Evolutionary conservation across 1,139 yeast species (phyloP), one percentile per base, ranked within the genome.

Genomic region (Kodamaea sp.): DNA sequence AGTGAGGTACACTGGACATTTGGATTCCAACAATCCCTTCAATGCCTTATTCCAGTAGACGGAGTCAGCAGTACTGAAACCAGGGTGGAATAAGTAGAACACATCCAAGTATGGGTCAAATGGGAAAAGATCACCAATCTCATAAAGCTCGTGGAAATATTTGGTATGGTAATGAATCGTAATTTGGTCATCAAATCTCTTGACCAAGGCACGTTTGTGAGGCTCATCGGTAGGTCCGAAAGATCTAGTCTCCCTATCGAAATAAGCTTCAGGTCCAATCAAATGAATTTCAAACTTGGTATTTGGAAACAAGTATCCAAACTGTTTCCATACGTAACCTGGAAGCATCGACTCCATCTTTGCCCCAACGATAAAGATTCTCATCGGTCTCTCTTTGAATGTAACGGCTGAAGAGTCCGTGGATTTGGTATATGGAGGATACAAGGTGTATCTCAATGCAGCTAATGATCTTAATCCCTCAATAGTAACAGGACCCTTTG

Each of bases 21-120:
- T 92, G 33, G 96, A 83, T 46, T 92, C 97, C 43, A 92, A 69
- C 46, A 92, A 68, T 1, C 94, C 96, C 38, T 88, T 88, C 49
- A 92, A 68, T 0, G 96, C 75, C 58, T 84, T 82, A 44, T 77
- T 76, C 95, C 97, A 89, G 53, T 81, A 79, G 57, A 78, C 72
- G 31, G 85, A 77, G 55, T 88, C 96, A 9, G 88, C 86, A 13
- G 95, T 85, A 18, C 88, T 83, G 59, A 89, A 77, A 28, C 96
- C 96, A 2, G 98, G 97, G 59, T 92, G 97, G 83, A 90, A 92
- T 35, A 87, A 69, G 73, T 88, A 89, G 65, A 92, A 92, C 19
- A 80, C 78, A 59, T 92, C 98, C 58, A 87, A 75, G 61, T 90
- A 92, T 26, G 99, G 98, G 60, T 92, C 98, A 59, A 90, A 92